These are phyloP conservation scores for Rhodotorula babjevae DNA, from an alignment of 768 basidiomycete species.

Conservation along the genomic window DNA sequence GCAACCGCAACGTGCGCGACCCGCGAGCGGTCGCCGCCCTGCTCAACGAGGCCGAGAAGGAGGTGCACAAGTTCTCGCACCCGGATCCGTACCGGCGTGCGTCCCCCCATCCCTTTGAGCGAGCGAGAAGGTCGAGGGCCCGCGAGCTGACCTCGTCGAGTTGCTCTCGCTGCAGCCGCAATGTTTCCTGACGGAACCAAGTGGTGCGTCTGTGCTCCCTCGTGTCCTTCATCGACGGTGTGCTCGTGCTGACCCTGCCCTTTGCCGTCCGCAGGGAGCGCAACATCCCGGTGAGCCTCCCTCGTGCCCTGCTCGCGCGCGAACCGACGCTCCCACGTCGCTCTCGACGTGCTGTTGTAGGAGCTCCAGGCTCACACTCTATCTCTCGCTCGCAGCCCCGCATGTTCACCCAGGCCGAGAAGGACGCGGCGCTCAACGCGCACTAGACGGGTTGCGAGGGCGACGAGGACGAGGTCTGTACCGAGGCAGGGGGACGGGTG, in stretches of 20 bases:
- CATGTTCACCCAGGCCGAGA: slow-evolving; percentile 42
- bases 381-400: slow-evolving; percentile 14
- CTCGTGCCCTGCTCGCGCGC: too few relatives aligned
- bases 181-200: slow-evolving; percentile 87
- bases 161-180: slow-evolving; percentile 59
- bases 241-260: not conserved
- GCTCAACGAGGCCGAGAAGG: slow-evolving; percentile 40
- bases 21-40: slow-evolving; percentile 37
- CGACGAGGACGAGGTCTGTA: not conserved
- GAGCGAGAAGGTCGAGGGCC: not conserved
- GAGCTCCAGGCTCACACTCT: not conserved
- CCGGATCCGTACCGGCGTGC: slow-evolving; percentile 90
- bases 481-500: not conserved
- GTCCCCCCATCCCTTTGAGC: slow-evolving; percentile 44
- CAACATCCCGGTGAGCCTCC: slow-evolving; percentile 45
- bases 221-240: not conserved
- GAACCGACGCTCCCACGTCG: not conserved
- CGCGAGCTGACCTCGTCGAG: not conserved
- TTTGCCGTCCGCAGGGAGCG: slow-evolving; percentile 45
- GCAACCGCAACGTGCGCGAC: slow-evolving; percentile 64
- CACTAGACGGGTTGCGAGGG: slow-evolving; percentile 21
- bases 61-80: slow-evolving; percentile 52
- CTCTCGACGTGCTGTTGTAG: too few relatives aligned
- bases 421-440: slow-evolving; percentile 39
- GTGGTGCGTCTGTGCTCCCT: slow-evolving; percentile 59